Percentiles rank a stretch among this genome's conserved stretches.
Evolutionary conservation across 495 filamentous ascomycete species (phyloP).

Genomic region (Penicillium alfredii): DNA sequence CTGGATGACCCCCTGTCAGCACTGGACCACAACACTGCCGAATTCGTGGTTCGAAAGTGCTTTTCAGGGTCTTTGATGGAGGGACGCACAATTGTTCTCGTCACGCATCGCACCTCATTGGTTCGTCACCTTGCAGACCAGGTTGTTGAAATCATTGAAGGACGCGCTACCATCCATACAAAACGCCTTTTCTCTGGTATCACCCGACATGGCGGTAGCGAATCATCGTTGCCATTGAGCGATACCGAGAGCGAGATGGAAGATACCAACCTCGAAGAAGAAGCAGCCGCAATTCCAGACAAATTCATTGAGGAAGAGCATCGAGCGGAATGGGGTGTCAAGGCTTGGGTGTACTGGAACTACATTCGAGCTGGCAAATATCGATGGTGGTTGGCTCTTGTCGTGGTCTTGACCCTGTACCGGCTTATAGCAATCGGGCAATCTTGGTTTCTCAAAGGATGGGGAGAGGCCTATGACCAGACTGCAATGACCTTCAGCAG

Average conservation of each 20-base stretch:
- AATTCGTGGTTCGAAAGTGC: slow-evolving; percentile 61
- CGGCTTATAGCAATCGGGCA: slow-evolving; percentile 55
- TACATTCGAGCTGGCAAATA: slow-evolving; percentile 74
- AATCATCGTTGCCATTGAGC: slow-evolving; percentile 8
- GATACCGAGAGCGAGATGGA: slow-evolving; percentile 31
- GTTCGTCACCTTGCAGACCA: slow-evolving; percentile 61
- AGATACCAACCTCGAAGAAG: slow-evolving; percentile 34
- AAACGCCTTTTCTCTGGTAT: slow-evolving; percentile 21
- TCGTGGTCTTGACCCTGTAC: slow-evolving; percentile 52
- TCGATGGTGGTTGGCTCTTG: slow-evolving; percentile 60
- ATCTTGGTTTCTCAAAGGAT: slow-evolving; percentile 78
- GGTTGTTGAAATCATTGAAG: slow-evolving; percentile 57
- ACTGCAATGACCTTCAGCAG: slow-evolving; percentile 9
- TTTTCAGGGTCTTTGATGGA: slow-evolving; percentile 58
- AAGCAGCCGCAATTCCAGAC: slow-evolving; percentile 51
- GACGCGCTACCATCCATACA: slow-evolving; percentile 46
- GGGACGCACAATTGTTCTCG: slow-evolving; percentile 59
- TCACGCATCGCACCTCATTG: slow-evolving; percentile 73
- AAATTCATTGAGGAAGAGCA: slow-evolving; percentile 82
- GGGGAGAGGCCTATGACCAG: slow-evolving; percentile 68
- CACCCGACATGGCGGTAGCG: slow-evolving; percentile 13
- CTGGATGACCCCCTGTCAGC: slow-evolving; percentile 69
- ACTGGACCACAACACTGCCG: slow-evolving; percentile 69
- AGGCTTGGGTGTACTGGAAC: slow-evolving; percentile 69
- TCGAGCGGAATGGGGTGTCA: slow-evolving; percentile 67